phyloP scores from a whole-genome alignment of 1,284 basidiomycete genomes.

The Rhodotorula mucilaginosa region DNA sequence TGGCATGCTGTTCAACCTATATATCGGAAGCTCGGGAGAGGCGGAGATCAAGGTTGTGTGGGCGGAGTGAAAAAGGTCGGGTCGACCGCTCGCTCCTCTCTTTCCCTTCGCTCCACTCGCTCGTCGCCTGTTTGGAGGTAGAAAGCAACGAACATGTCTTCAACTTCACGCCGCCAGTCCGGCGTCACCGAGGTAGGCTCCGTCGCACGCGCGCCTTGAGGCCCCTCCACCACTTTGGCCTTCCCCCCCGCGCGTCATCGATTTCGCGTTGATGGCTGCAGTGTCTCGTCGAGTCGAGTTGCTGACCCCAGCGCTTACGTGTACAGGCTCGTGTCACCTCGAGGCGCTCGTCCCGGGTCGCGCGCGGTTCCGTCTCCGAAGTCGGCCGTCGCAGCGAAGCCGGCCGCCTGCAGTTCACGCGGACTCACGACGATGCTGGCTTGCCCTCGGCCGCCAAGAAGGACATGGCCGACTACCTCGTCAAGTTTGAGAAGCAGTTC shows the following conservation, averaged over 20 bases:
- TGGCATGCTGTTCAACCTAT: not conserved
- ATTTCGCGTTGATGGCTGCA: not conserved
- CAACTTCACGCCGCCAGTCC: conserved; percentile 7
- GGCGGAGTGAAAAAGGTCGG: too few relatives aligned
- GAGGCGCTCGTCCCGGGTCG: conserved; percentile 21
- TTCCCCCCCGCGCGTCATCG: conserved; percentile 2
- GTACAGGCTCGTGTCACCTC: conserved; percentile 16
- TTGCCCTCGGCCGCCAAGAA: conserved; percentile 29
- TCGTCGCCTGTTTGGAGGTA: not conserved
- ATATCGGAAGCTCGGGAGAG: not conserved
- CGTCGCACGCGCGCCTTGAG: not conserved
- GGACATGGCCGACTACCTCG: conserved; percentile 43
- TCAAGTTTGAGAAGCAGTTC: conserved; percentile 53
- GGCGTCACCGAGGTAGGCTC: conserved; percentile 13
- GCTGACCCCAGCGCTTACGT: too few relatives aligned
- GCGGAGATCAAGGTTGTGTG: not conserved
- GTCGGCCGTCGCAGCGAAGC: conserved; percentile 30
- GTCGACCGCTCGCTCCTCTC: too few relatives aligned
- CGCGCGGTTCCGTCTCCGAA: conserved; percentile 31
- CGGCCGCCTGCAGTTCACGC: conserved; percentile 26
- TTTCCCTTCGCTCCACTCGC: not conserved
- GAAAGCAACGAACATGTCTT: not conserved
- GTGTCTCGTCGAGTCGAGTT: not conserved
- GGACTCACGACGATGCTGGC: conserved; percentile 17
- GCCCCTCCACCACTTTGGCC: not conserved